These are phyloP conservation scores for Mycena sanguinolenta DNA, from an alignment of 768 basidiomycete species.

Conservation along the genomic window DNA sequence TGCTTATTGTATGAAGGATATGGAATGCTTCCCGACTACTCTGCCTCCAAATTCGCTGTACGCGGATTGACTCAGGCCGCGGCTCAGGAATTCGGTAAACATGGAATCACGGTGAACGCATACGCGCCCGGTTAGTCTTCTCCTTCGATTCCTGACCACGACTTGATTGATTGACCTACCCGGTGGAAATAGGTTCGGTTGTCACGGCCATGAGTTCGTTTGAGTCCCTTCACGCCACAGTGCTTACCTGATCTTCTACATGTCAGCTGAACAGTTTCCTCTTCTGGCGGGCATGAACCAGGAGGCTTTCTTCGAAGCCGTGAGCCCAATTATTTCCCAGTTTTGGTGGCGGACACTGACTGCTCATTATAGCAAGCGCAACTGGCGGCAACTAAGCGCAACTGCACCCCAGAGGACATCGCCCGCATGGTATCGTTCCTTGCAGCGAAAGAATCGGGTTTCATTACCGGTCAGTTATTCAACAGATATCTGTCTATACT, in stretches of 20 bases:
- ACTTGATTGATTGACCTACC: background rate
- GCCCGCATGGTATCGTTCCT: slow-evolving; percentile 49
- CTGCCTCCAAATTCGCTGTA: slow-evolving; percentile 52
- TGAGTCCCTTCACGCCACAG: background rate
- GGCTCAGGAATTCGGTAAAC: slow-evolving; percentile 31
- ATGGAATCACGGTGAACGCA: slow-evolving; percentile 35
- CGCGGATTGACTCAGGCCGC: slow-evolving; percentile 52
- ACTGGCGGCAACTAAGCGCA: slow-evolving; percentile 34
- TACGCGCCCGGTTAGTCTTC: slow-evolving; percentile 29
- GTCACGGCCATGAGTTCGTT: slow-evolving; percentile 32
- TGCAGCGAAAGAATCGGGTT: slow-evolving; percentile 45
- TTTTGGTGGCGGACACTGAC: background rate
- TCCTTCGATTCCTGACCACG: background rate
- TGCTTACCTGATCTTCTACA: background rate
- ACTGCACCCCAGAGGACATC: slow-evolving; percentile 42
- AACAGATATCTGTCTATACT: background rate
- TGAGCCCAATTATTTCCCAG: background rate
- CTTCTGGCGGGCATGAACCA: background rate
- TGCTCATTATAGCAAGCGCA: slow-evolving; percentile 27
- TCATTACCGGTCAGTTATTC: slow-evolving; percentile 43
- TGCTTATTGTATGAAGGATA: slow-evolving; percentile 12
- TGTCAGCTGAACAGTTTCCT: slow-evolving; percentile 17
- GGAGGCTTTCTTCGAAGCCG: slow-evolving; percentile 21
- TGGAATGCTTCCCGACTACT: slow-evolving; percentile 39
- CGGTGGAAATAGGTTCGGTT: slow-evolving; percentile 33